A percentile compares a stretch with the other conserved stretches of the same genome.
Evolutionary conservation across 306 rosid species (phyloP).

Genomic region (Glycine latifolia): DNA sequence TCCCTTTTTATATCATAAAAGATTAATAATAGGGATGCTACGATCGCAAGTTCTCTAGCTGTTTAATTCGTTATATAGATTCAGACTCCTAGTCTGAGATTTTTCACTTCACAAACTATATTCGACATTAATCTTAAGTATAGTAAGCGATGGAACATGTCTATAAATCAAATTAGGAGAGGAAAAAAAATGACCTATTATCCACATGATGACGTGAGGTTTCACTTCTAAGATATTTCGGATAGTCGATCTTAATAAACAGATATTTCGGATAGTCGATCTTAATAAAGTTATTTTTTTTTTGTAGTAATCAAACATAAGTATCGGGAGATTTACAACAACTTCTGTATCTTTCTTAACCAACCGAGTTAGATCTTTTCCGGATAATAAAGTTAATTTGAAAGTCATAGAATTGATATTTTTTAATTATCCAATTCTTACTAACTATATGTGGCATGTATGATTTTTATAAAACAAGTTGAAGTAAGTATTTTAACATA

Average conservation of each 20-base stretch:
- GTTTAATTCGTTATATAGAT: background rate
- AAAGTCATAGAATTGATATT: background rate
- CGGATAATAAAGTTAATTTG: background rate
- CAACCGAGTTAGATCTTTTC: too few relatives aligned
- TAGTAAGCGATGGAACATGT: background rate
- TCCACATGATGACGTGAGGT: background rate
- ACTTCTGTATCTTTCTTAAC: too few relatives aligned
- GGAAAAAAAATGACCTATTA: background rate
- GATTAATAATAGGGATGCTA: constrained; percentile 8
- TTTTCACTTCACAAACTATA: background rate
- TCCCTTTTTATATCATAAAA: background rate
- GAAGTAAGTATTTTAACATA: background rate
- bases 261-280: background rate
- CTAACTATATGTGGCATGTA: background rate
- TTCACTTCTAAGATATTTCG: background rate
- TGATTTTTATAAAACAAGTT: constrained; percentile 14
- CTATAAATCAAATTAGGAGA: background rate
- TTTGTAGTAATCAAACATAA: too few relatives aligned
- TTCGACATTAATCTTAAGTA: background rate
- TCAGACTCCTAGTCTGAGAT: background rate
- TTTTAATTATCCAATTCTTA: background rate
- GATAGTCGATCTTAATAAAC: background rate
- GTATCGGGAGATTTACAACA: too few relatives aligned
- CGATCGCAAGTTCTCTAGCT: background rate
- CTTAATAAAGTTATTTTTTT: background rate